These are phyloP conservation scores for Eutypella sp. DNA, from an alignment of 2,329 filamentous ascomycete species.

Conservation along the genomic window DNA sequence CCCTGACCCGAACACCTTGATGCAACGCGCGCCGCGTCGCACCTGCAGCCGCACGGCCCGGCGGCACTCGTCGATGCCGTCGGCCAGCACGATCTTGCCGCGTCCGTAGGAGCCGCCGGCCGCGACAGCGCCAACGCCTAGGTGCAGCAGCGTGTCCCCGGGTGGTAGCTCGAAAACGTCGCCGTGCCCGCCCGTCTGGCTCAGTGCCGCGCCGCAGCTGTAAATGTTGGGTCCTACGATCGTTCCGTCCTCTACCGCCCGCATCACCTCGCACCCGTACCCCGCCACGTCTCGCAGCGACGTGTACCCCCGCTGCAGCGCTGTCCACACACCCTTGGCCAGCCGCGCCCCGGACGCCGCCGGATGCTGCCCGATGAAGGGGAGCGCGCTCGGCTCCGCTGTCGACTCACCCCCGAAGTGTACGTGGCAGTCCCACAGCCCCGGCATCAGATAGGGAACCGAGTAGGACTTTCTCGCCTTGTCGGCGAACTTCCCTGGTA, in stretches of 20 bases:
- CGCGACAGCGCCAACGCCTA: slow-evolving; percentile 26
- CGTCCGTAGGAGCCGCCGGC: slow-evolving; percentile 28
- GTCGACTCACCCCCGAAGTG: slow-evolving; percentile 25
- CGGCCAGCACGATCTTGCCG: slow-evolving; percentile 24
- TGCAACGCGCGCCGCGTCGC: slow-evolving; percentile 33
- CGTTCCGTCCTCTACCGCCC: slow-evolving; percentile 26
- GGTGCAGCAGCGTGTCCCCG: slow-evolving; percentile 28
- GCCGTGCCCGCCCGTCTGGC: slow-evolving; percentile 30
- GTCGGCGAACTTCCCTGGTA: slow-evolving; percentile 26
- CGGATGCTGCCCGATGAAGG: slow-evolving; percentile 25
- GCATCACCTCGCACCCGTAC: slow-evolving; percentile 27
- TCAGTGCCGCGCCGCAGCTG: slow-evolving; percentile 26
- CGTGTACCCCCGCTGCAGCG: slow-evolving; percentile 33
- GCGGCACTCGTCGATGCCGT: slow-evolving; percentile 37
- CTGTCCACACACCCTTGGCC: slow-evolving; percentile 30
- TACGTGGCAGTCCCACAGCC: slow-evolving; percentile 31
- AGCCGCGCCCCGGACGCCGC: slow-evolving; percentile 27
- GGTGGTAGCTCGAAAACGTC: slow-evolving; percentile 32
- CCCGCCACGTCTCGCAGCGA: slow-evolving; percentile 30
- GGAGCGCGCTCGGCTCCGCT: slow-evolving; percentile 10
- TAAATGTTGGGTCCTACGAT: slow-evolving; percentile 31
- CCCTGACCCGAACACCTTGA: slow-evolving; percentile 37
- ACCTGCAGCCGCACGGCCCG: slow-evolving; percentile 35
- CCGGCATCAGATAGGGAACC: slow-evolving; percentile 28
- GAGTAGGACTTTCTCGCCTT: slow-evolving; percentile 20